Evolutionary conservation across 768 basidiomycete species (phyloP).

Genomic region (Phaffia australis): DNA sequence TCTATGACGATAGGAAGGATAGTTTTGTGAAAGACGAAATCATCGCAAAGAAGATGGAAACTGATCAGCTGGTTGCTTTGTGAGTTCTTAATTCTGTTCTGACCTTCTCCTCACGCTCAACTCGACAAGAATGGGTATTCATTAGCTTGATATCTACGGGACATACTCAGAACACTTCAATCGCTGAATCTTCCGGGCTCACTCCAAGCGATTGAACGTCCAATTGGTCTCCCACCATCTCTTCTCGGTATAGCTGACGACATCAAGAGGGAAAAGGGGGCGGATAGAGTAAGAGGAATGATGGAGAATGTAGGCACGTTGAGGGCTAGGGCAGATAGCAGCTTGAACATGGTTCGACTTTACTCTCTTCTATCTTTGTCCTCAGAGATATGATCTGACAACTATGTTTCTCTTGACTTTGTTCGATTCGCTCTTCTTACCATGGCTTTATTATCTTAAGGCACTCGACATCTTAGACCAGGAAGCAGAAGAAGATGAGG

Average conservation of each 20-base stretch:
- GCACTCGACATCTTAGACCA: conserved; percentile 81
- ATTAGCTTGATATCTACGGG: background rate
- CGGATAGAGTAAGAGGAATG: conserved; percentile 55
- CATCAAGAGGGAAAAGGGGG: conserved; percentile 66
- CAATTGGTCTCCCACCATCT: conserved; percentile 78
- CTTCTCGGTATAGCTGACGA: conserved; percentile 75
- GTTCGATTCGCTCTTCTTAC: background rate
- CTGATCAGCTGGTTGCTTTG: conserved; percentile 55
- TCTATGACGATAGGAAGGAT: conserved; percentile 73
- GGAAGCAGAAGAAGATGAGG: conserved; percentile 54
- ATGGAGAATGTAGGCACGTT: conserved; percentile 63
- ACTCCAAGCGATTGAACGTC: conserved; percentile 75
- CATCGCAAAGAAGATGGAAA: conserved; percentile 48
- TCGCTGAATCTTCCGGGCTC: conserved; percentile 69
- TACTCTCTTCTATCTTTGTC: conserved; percentile 3
- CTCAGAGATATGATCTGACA: background rate
- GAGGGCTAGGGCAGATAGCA: conserved; percentile 49
- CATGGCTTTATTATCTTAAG: conserved; percentile 40
- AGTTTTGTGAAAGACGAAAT: conserved; percentile 61
- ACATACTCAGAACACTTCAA: conserved; percentile 49
- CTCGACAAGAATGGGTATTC: background rate
- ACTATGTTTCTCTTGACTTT: background rate
- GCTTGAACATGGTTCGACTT: conserved; percentile 61
- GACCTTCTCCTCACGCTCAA: background rate
- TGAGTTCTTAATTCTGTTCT: conserved; percentile 38